Evolutionary conservation across 352 stramenopile genomes (phyloP).

Genomic region (Globisporangium heterothallicum): DNA sequence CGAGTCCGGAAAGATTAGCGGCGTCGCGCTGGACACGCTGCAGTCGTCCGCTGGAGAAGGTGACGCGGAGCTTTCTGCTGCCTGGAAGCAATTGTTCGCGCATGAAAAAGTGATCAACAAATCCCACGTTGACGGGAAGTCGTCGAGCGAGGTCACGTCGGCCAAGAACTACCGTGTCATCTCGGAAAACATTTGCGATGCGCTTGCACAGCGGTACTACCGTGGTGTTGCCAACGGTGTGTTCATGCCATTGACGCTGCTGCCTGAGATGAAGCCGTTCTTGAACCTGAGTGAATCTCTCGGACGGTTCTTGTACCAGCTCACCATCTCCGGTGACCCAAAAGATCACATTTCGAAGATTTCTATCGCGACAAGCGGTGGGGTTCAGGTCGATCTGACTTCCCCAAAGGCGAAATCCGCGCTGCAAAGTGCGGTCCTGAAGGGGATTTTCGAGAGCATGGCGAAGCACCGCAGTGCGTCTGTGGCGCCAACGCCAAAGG

Average conservation of each 20-base stretch:
- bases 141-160: slow-evolving; percentile 77
- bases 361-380: slow-evolving; percentile 53
- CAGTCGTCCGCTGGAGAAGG: slow-evolving; percentile 16
- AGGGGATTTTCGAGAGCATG: slow-evolving; percentile 68
- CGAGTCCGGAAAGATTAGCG: slow-evolving; percentile 73
- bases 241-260: slow-evolving; percentile 73
- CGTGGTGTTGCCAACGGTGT: slow-evolving; percentile 78
- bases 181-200: slow-evolving; percentile 74
- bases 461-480: slow-evolving; percentile 17
- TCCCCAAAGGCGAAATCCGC: slow-evolving; percentile 63
- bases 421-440: slow-evolving; percentile 68
- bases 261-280: slow-evolving; percentile 82
- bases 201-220: slow-evolving; percentile 61
- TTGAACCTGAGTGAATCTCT: slow-evolving; percentile 64
- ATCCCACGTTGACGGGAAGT: slow-evolving; percentile 86
- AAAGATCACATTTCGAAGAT: slow-evolving; percentile 67
- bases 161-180: slow-evolving; percentile 68
- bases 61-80: slow-evolving; percentile 20
- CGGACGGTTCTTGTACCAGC: slow-evolving; percentile 62
- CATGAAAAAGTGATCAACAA: slow-evolving; percentile 87
- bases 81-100: slow-evolving; percentile 66
- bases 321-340: slow-evolving; percentile 52
- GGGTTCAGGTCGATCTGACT: slow-evolving; percentile 72
- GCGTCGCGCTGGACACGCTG: slow-evolving; percentile 80
- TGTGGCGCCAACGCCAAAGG: slow-evolving; percentile 10